These are phyloP conservation scores for Eucalyptus melliodora DNA, from an alignment of 345 rosid species.

Conservation along the genomic window DNA sequence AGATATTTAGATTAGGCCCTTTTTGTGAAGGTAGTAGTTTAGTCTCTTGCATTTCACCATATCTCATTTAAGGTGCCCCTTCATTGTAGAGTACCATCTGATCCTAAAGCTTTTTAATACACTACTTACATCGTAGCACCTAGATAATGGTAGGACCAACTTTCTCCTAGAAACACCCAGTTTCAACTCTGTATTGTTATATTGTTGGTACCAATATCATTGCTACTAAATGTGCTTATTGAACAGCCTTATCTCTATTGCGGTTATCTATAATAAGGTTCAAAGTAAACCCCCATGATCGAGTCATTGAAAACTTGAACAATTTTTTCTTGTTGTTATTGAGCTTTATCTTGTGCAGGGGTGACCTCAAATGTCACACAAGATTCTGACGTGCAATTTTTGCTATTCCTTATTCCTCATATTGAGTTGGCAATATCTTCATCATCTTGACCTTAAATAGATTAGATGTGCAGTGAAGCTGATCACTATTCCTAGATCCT, in stretches of 20 bases:
- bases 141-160: neutral
- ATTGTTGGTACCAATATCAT: neutral
- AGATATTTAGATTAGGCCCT: neutral
- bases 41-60: neutral
- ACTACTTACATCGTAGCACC: neutral
- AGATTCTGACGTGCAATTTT: neutral
- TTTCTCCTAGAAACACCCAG: neutral
- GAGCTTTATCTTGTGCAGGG: neutral
- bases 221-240: neutral
- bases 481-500: neutral
- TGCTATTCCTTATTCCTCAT: neutral
- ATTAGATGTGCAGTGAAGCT: neutral
- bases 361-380: neutral
- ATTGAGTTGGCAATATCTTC: neutral
- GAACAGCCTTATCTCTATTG: neutral
- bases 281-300: neutral
- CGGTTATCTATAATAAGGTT: neutral
- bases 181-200: neutral
- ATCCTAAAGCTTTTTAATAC: neutral
- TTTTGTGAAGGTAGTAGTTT: neutral
- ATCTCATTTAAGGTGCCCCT: neutral
- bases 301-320: neutral
- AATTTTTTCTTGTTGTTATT: neutral
- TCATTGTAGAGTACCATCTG: neutral
- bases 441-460: neutral